Percentiles rank a stretch among this genome's conserved stretches.
phyloP scores from a whole-genome alignment of 352 stramenopile genomes.

The Pythium oligandrum region DNA sequence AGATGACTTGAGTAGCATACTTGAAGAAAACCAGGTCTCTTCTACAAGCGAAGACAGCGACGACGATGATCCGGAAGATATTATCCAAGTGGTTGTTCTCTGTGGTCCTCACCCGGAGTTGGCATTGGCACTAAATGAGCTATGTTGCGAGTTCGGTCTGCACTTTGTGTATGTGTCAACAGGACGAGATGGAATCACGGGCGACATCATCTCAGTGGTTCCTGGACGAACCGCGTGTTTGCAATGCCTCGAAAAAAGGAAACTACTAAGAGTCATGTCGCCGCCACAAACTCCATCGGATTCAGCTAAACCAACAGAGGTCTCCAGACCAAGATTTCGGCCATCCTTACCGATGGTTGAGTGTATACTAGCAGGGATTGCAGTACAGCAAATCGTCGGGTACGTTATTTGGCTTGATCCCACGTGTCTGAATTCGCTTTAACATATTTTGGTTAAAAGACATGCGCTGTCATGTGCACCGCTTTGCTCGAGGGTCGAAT shows the following conservation, averaged over 20 bases:
- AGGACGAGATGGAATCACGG: slow-evolving; percentile 31
- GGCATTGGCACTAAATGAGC: slow-evolving; percentile 34
- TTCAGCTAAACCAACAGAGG: too few species aligned
- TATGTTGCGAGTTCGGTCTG: slow-evolving; percentile 31
- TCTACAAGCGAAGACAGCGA: slow-evolving; percentile 3
- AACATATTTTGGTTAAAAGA: too few species aligned
- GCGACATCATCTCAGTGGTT: slow-evolving; percentile 28
- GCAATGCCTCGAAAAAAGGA: slow-evolving; percentile 42
- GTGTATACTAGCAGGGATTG: slow-evolving; percentile 42
- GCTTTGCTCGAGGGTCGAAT: slow-evolving; percentile 37
- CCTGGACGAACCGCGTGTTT: slow-evolving; percentile 36
- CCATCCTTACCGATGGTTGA: slow-evolving; percentile 32
- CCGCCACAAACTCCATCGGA: not conserved
- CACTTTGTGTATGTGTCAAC: slow-evolving; percentile 28
- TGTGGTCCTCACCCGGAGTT: slow-evolving; percentile 21
- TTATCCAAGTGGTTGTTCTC: slow-evolving; percentile 29
- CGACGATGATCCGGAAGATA: not conserved
- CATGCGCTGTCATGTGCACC: slow-evolving; percentile 23
- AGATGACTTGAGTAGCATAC: too few species aligned
- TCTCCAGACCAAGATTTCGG: not conserved
- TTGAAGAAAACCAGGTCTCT: too few species aligned
- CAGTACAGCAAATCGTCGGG: slow-evolving; percentile 35
- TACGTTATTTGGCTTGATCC: slow-evolving; percentile 6
- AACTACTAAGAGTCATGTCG: slow-evolving; percentile 22
- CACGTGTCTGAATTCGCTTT: not conserved